Evolutionary conservation across 768 basidiomycete genomes (phyloP).

Genomic region (Melanogaster broomeanus): DNA sequence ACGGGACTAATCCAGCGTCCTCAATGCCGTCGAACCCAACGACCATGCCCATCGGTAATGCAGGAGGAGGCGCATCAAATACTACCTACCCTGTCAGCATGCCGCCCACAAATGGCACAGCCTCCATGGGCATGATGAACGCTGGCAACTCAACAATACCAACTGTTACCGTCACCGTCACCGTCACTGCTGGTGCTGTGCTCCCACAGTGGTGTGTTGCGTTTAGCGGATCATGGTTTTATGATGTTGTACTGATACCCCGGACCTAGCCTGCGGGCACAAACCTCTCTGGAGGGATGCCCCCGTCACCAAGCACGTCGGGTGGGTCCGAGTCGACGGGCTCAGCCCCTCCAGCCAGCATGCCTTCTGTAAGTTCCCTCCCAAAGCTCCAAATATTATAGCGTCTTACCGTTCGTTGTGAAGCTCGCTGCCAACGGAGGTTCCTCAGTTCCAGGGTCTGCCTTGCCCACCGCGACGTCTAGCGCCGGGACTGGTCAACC

Average conservation of each 20-base stretch:
- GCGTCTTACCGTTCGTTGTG: background rate
- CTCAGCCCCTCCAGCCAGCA: background rate
- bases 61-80: background rate
- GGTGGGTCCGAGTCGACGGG: background rate
- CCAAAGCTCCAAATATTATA: background rate
- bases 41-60: background rate
- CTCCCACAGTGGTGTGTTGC: background rate
- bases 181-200: conserved; percentile 7
- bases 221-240: background rate
- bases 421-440: background rate
- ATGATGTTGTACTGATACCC: background rate
- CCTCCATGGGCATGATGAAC: background rate
- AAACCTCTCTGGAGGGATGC: background rate
- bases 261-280: background rate
- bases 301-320: background rate
- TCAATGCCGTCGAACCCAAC: background rate
- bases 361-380: background rate
- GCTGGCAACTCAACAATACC: background rate
- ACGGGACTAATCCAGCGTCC: background rate
- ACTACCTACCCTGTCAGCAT: background rate
- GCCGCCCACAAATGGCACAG: background rate
- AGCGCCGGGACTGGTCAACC: background rate
- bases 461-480: background rate
- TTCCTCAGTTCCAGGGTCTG: background rate
- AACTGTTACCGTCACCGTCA: conserved; percentile 16